These are phyloP conservation scores for Solanum chacoense DNA, from an alignment of 305 asterid genomes.

Conservation along the genomic window DNA sequence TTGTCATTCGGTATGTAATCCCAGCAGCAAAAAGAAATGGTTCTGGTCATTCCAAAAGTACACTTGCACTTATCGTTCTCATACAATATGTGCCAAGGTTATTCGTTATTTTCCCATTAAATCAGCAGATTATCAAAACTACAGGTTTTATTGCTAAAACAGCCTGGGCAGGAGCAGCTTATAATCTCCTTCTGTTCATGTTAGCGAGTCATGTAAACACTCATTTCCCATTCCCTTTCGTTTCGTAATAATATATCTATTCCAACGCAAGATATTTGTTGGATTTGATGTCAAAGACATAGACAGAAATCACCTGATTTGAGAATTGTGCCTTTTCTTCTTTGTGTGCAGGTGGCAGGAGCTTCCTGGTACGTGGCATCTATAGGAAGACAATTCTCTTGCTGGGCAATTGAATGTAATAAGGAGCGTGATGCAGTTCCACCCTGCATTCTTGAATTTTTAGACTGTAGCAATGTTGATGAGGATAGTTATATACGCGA, in stretches of 20 bases:
- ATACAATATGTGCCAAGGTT: constrained; percentile 75
- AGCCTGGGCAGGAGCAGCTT: constrained; percentile 98
- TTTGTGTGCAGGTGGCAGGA: constrained; percentile 50
- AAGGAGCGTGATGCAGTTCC: constrained; percentile 29
- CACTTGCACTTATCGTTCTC: constrained; percentile 84
- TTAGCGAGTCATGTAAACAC: constrained; percentile 83
- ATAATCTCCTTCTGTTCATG: constrained; percentile 83
- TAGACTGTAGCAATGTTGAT: constrained; percentile 36
- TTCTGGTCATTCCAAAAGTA: constrained; percentile 61
- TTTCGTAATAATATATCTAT: background rate
- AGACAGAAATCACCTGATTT: background rate
- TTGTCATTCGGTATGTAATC: constrained; percentile 61
- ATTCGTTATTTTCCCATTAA: constrained; percentile 71
- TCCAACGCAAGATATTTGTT: background rate
- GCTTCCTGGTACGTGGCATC: constrained; percentile 93
- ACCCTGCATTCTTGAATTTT: constrained; percentile 36
- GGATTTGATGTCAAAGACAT: background rate
- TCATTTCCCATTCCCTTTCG: background rate
- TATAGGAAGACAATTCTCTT: constrained; percentile 73
- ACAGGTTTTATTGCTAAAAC: constrained; percentile 90
- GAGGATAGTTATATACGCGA: constrained; percentile 12
- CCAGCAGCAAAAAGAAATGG: constrained; percentile 60
- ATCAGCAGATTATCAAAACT: constrained; percentile 63
- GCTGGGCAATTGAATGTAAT: constrained; percentile 56
- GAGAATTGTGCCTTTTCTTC: background rate